Evolutionary conservation across 148 eudicot genomes (phyloP), one percentile per base, ranked within the genome.

Genomic region (Cornus controversa): DNA sequence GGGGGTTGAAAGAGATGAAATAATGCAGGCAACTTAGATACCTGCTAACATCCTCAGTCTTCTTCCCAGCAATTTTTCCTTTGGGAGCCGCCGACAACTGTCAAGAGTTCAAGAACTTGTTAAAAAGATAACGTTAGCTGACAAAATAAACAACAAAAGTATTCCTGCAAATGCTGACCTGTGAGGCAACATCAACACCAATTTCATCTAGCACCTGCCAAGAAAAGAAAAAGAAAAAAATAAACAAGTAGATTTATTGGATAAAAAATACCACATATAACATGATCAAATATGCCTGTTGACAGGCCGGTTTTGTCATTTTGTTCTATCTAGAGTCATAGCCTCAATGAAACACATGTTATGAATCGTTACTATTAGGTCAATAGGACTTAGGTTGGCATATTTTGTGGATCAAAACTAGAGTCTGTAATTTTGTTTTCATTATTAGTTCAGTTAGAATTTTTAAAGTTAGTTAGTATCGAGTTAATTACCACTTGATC

Each of bases 151-250:
- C 29, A 4, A 24, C 42, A 20, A 50, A 50, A 31, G 37, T 29
- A 64, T 37, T 13, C 23, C 31, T 5, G 70, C 31, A 62, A 71
- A 76, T 67, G 86, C 91, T 25, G 74, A 91, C 98, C 98, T 95
- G 98, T 78, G 98, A 93, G 77, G 98, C 98, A 79, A 95, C 93
- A 85, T 90, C 97, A 68, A 93, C 96, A 75, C 98, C 97, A 68
- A 95, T 95, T 80, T 95, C 98, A 78, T 95, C 98, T 69, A 95
- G 93, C 74, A 95, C 98, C 98, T 95, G 91, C 76, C 74, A 62
- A 82, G 16, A 40, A n/a, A n/a, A 71, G 67, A 65, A 66, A 24
- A 75, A n/a, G 45, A 71, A 72, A 27, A 20, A 50, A 27, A 62
- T 37, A 20, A 16, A 73, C 34, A 57, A n/a, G 26, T 40, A 40